Evolutionary conservation across 2,329 filamentous ascomycete genomes (phyloP).

Genomic region (Cercospora zeae-maydis): DNA sequence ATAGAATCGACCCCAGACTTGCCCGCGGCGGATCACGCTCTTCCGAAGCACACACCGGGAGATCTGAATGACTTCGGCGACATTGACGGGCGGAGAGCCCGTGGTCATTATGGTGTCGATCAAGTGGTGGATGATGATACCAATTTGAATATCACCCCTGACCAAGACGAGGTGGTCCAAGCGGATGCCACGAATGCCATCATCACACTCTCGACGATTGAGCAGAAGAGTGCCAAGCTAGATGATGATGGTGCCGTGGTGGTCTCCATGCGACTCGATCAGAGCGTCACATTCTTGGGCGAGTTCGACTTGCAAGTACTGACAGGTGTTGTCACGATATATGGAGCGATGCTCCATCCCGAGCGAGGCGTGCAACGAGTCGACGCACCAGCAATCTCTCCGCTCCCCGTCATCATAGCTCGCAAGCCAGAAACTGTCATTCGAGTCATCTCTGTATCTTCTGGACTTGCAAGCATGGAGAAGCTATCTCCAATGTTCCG

Average conservation of each 20-base stretch:
- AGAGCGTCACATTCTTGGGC: slow-evolving; percentile 51
- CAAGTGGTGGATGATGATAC: background rate
- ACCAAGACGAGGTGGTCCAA: background rate
- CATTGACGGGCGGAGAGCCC: background rate
- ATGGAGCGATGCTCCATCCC: slow-evolving; percentile 59
- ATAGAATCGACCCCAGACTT: slow-evolving; percentile 10
- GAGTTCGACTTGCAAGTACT: slow-evolving; percentile 63
- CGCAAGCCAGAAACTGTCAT: slow-evolving; percentile 51
- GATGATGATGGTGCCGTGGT: slow-evolving; percentile 23
- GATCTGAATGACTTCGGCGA: background rate
- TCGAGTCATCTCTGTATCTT: slow-evolving; percentile 50
- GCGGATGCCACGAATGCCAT: background rate
- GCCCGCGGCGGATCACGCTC: background rate
- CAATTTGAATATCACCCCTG: background rate
- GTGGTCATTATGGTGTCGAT: background rate
- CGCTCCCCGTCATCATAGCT: slow-evolving; percentile 62
- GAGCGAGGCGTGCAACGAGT: slow-evolving; percentile 47
- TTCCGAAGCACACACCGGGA: background rate
- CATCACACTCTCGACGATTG: background rate
- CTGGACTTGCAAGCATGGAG: slow-evolving; percentile 53
- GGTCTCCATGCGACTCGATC: slow-evolving; percentile 27
- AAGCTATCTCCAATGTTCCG: slow-evolving; percentile 63
- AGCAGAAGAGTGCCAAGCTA: slow-evolving; percentile 11
- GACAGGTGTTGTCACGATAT: slow-evolving; percentile 61
- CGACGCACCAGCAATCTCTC: slow-evolving; percentile 65